Conservation (phyloP, 768 basidiomycete species). For the Boletus bicolor region DNA sequence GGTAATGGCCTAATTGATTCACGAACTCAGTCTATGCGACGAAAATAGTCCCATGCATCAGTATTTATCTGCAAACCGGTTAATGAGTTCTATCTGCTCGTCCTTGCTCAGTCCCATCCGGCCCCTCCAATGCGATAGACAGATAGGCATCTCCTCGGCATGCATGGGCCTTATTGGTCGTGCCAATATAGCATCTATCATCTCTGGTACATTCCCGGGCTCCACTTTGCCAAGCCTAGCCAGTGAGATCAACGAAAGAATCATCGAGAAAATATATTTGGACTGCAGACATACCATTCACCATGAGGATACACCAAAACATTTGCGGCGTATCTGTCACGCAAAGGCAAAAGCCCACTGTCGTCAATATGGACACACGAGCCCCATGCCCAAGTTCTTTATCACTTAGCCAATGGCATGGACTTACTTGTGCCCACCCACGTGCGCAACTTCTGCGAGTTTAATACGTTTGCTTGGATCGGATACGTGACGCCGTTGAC, state of each 20-base stretch:
- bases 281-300: constrained; percentile 53
- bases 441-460: constrained; percentile 69
- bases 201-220: constrained; percentile 50
- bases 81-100: constrained; percentile 46
- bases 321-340: constrained; percentile 64
- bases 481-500: constrained; percentile 27
- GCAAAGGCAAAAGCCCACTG: background rate
- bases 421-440: constrained; percentile 80
- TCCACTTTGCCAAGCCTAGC: constrained; percentile 64
- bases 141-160: constrained; percentile 35
- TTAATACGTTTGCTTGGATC: constrained; percentile 35
- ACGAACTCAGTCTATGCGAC: background rate
- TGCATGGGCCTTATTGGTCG: constrained; percentile 29
- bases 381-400: background rate
- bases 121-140: constrained; percentile 62
- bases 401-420: background rate
- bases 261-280: background rate
- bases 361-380: background rate
- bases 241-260: background rate
- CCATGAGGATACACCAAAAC: constrained; percentile 65
- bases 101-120: constrained; percentile 63
- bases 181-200: constrained; percentile 46
- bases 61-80: background rate
- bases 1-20: background rate
- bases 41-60: background rate